These are phyloP conservation scores for Scutellaria minor DNA, from an alignment of 257 asterid species.

Conservation along the genomic window DNA sequence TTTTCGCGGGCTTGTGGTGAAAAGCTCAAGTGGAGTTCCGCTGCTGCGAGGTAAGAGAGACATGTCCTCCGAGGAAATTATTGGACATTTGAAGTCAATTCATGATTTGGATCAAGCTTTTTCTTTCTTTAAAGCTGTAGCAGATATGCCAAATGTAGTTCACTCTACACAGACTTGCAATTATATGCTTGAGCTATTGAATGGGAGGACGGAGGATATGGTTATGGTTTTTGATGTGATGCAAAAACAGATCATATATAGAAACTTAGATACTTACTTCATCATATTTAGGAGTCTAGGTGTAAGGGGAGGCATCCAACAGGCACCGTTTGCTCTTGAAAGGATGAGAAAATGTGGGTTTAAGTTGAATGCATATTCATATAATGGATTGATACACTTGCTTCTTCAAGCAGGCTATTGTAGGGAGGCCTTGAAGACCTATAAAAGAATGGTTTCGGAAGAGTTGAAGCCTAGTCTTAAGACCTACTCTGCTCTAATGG, in stretches of 20 bases:
- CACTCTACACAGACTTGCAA: slow-evolving; percentile 89
- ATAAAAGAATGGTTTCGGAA: slow-evolving; percentile 80
- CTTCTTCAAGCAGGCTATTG: slow-evolving; percentile 78
- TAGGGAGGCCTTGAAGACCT: slow-evolving; percentile 67
- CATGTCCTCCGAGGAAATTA: slow-evolving; percentile 64
- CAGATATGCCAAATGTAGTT: slow-evolving; percentile 61
- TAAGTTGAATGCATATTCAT: slow-evolving; percentile 84
- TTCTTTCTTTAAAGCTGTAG: slow-evolving; percentile 57
- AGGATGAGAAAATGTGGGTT: slow-evolving; percentile 73
- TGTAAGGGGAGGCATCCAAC: slow-evolving; percentile 76
- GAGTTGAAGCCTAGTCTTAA: slow-evolving; percentile 89
- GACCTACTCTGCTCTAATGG: slow-evolving; percentile 95
- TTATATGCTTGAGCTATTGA: slow-evolving; percentile 84
- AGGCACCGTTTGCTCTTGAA: slow-evolving; percentile 75
- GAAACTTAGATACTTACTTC: slow-evolving; percentile 79
- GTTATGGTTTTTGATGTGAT: slow-evolving; percentile 78
- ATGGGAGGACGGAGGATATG: slow-evolving; percentile 68
- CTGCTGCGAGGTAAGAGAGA: slow-evolving; percentile 41
- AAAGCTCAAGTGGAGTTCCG: slow-evolving; percentile 54
- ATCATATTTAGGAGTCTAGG: slow-evolving; percentile 70
- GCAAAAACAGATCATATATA: slow-evolving; percentile 85
- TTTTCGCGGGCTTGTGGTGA: slow-evolving; percentile 50
- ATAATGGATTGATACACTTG: slow-evolving; percentile 92
- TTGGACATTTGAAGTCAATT: slow-evolving; percentile 63
- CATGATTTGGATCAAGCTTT: slow-evolving; percentile 58